A percentile compares a stretch with the other conserved stretches of the same genome.
Evolutionary conservation across 805 yeast species (phyloP).

Genomic region (Zygotorulaspora danielsina): DNA sequence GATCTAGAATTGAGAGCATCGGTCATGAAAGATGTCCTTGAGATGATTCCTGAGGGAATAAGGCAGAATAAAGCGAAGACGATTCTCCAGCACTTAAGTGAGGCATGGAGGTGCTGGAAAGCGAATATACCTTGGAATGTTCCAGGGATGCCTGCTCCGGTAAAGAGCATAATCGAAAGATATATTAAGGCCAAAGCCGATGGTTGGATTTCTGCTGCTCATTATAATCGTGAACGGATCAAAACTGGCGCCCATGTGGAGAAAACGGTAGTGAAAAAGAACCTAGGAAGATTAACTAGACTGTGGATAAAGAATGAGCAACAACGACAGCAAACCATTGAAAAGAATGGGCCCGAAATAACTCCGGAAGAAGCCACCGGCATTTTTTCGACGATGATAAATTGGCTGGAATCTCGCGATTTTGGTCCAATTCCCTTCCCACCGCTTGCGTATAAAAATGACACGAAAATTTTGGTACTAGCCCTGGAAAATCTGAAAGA

Average conservation of each 20-base stretch:
- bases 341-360: constrained; percentile 82
- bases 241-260: constrained; percentile 88
- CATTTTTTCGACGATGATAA: constrained; percentile 79
- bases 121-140: constrained; percentile 98
- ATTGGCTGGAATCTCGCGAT: constrained; percentile 81
- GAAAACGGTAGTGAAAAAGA: constrained; percentile 89
- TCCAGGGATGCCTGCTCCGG: constrained; percentile 90
- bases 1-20: constrained; percentile 91
- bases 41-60: constrained; percentile 94
- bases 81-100: constrained; percentile 87
- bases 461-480: constrained; percentile 79
- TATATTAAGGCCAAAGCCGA: constrained; percentile 94
- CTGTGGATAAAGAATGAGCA: constrained; percentile 92
- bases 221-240: constrained; percentile 84
- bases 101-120: constrained; percentile 99
- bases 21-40: constrained; percentile 92
- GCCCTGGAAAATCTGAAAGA: constrained; percentile 89
- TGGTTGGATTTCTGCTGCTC: constrained; percentile 93
- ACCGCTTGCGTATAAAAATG: constrained; percentile 86
- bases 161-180: constrained; percentile 78
- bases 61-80: constrained; percentile 82
- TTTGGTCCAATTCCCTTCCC: constrained; percentile 92
- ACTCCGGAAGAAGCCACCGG: constrained; percentile 85
- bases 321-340: constrained; percentile 74
- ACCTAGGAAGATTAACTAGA: constrained; percentile 85